Evolutionary conservation across 352 stramenopile genomes (phyloP).

Genomic region (Phytophthora syringae): DNA sequence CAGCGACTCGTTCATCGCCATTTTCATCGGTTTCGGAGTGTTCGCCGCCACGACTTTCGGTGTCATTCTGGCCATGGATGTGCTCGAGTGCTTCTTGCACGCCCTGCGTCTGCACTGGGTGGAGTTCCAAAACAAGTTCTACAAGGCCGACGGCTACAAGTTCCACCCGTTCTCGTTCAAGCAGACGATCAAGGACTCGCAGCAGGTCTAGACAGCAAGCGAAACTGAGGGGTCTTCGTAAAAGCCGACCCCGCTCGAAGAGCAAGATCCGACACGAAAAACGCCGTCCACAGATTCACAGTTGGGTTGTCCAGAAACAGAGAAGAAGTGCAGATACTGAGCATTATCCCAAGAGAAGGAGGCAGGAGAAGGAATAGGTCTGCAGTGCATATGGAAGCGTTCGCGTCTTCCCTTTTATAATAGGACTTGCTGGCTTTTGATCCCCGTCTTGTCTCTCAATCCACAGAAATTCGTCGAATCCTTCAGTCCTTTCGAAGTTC

Average conservation of each 20-base stretch:
- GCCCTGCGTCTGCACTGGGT: constrained; percentile 99
- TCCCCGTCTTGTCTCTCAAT: constrained; percentile 3
- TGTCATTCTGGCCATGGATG: constrained; percentile 99
- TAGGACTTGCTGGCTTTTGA: constrained; percentile 36
- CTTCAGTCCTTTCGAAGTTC: no score
- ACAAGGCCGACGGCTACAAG: constrained; percentile 97
- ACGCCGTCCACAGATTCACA: constrained; percentile 4
- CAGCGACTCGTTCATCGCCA: constrained; percentile 95
- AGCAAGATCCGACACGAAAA: constrained; percentile 23
- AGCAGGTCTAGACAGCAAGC: constrained; percentile 43
- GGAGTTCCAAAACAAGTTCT: constrained; percentile 99
- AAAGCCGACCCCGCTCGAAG: constrained; percentile 7
- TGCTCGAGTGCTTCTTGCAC: constrained; percentile 99
- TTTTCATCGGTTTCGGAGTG: constrained; percentile 95
- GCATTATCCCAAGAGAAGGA: constrained; percentile 16
- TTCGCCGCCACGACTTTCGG: constrained; percentile 96
- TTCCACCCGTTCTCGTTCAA: constrained; percentile 97
- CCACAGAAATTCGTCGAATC: background rate
- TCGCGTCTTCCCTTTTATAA: constrained; percentile 29
- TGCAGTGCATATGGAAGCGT: constrained; percentile 35
- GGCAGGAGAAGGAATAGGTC: constrained; percentile 15
- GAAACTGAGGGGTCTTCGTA: background rate
- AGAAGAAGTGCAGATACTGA: constrained; percentile 24
- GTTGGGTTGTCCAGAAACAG: constrained; percentile 23
- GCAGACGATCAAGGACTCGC: constrained; percentile 76